Conservation (phyloP, 2,329 filamentous ascomycete species). For the Cordyceps cateniannulata region DNA sequence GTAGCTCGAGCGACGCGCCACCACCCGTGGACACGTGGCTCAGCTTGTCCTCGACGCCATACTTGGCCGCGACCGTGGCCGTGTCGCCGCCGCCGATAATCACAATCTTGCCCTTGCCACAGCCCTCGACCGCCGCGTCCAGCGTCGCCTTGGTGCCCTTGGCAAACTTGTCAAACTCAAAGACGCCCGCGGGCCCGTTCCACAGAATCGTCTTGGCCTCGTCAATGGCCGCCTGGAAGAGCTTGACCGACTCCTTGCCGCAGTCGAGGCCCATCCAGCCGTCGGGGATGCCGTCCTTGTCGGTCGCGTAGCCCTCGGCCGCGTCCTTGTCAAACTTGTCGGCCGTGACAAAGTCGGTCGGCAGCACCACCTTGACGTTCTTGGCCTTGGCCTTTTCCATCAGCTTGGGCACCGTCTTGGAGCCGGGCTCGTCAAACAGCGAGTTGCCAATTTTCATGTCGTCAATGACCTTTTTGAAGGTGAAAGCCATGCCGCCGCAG, state of each 20-base stretch:
- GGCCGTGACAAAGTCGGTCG: conserved; percentile 90
- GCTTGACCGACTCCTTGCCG: conserved; percentile 78
- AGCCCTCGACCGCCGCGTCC: conserved; percentile 77
- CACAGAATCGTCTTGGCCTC: conserved; percentile 95
- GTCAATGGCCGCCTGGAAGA: conserved; percentile 81
- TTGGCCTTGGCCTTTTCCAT: conserved; percentile 96
- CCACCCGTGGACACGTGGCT: conserved; percentile 98
- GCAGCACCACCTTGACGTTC: conserved; percentile 90
- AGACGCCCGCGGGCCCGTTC: conserved; percentile 97
- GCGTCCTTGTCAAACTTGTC: conserved; percentile 92
- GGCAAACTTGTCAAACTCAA: conserved; percentile 94
- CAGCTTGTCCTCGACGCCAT: conserved; percentile 90
- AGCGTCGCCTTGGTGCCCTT: conserved; percentile 87
- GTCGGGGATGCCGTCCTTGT: conserved; percentile 84
- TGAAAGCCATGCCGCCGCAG: conserved; percentile 98
- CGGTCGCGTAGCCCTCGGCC: conserved; percentile 71
- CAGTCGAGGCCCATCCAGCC: conserved; percentile 98
- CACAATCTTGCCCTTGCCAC: conserved; percentile 80
- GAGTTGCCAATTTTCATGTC: conserved; percentile 82
- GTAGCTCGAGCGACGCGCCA: conserved; percentile 88
- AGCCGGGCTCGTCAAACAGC: conserved; percentile 88
- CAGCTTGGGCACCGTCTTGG: conserved; percentile 82
- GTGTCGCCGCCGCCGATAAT: conserved; percentile 99
- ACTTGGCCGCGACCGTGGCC: conserved; percentile 95
- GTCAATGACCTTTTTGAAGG: conserved; percentile 99